phyloP scores from a whole-genome alignment of 1,284 basidiomycete species.

The Ceratorhiza oryzae-sativae region DNA sequence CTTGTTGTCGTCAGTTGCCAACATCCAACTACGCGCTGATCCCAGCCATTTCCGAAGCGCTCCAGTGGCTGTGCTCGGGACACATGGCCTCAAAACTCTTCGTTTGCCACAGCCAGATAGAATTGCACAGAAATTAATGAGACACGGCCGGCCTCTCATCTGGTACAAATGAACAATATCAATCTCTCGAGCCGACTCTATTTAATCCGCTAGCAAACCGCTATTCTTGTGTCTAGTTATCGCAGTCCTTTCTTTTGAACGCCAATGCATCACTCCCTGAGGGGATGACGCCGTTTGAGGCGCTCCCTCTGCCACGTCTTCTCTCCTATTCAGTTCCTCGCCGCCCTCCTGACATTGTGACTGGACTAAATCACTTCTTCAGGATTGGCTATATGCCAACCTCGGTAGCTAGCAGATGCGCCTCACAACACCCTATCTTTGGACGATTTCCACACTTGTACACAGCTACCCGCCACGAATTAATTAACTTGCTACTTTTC shows the following conservation, averaged over 20 bases:
- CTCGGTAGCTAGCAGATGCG: neutral
- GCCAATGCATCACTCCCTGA: neutral
- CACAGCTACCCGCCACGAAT: neutral
- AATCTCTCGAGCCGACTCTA: neutral
- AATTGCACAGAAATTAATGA: too few relatives aligned
- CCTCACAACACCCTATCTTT: neutral
- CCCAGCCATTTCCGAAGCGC: neutral
- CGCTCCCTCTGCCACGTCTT: neutral
- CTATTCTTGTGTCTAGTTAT: neutral
- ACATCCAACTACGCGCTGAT: neutral
- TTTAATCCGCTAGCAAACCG: neutral
- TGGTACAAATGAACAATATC: too few relatives aligned
- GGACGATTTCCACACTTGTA: neutral
- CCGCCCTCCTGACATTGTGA: neutral
- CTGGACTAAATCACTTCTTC: neutral
- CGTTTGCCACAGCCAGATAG: neutral
- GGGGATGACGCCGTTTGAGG: too few relatives aligned
- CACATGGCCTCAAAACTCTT: too few relatives aligned
- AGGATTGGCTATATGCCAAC: neutral
- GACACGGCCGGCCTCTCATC: neutral
- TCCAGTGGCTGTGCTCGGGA: constrained; percentile 21
- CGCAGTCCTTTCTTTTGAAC: neutral
- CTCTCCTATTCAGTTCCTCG: neutral
- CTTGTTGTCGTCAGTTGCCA: constrained; percentile 1
- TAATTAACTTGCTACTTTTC: too few relatives aligned